These are phyloP conservation scores for Ananas comosus DNA, from an alignment of 176 grass and related monocot species.

Conservation along the genomic window DNA sequence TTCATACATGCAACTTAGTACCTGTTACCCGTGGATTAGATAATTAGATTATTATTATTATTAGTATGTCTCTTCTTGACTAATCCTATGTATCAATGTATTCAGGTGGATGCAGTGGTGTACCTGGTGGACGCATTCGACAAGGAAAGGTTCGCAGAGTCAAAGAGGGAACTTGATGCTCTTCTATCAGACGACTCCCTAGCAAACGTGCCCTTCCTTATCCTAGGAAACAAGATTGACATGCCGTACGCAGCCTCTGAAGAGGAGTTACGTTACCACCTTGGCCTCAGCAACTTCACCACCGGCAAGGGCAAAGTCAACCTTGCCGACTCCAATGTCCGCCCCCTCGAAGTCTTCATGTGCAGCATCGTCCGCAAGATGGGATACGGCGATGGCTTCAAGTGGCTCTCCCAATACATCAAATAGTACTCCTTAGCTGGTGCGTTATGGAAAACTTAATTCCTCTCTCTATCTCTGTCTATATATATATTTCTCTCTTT, in stretches of 20 bases:
- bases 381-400: conserved; percentile 70
- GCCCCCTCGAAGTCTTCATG: conserved; percentile 72
- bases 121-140: conserved; percentile 73
- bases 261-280: conserved; percentile 63
- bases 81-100: too few species aligned
- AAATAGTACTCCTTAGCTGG: conserved; percentile 29
- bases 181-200: conserved; percentile 62
- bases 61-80: conserved; percentile 1
- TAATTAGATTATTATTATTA: background rate
- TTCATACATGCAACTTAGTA: too few species aligned
- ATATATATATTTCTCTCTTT: too few species aligned
- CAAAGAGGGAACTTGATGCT: conserved; percentile 63
- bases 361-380: conserved; percentile 79
- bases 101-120: conserved; percentile 70
- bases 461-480: too few species aligned
- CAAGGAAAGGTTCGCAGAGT: conserved; percentile 65
- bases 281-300: conserved; percentile 68
- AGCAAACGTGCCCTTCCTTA: conserved; percentile 61
- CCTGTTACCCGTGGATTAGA: too few species aligned
- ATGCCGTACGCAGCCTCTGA: conserved; percentile 69
- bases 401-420: conserved; percentile 77
- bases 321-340: conserved; percentile 54
- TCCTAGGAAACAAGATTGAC: conserved; percentile 74
- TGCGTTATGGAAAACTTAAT: too few species aligned
- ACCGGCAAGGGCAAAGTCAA: conserved; percentile 73